Base-by-base conservation (phyloP, 108 stramenopile species). In the Ochromonas danica region DNA sequence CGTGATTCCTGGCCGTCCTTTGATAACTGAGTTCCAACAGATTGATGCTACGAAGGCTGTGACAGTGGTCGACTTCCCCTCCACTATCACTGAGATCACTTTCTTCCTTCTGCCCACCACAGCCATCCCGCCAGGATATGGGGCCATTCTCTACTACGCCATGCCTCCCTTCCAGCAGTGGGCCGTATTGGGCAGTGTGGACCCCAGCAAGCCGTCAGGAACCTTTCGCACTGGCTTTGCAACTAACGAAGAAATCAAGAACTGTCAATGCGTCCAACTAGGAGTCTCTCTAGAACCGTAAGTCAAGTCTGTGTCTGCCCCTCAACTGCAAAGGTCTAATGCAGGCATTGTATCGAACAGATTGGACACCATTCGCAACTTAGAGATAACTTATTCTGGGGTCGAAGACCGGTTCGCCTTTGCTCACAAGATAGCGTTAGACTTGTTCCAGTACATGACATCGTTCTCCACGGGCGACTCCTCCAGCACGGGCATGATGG, bases 241-340 rank as follows among this genome's bases (percentile, higher is more conserved):
- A 27, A 80, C 79, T 31, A 61, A 67, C 39, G 79, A 80, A 30
- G 67, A 30, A 33, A 33, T 80, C 25, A 2, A 10, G 41, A 31
- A 31, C 28, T 40, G 61, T 62, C 79, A 61, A 70, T 61, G 14
- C 36, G 65, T 80, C 67, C 79, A 80, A 71, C 70, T 80, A 35
- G 79, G 79, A 36, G 79, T 80, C 25, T 71, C 79, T 22, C 22
- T 80, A 70, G 79, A 80, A 71, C 40, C 62, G 79, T 80, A 70
- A 39, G 65, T 38, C 25, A 14, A 67, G 25, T 6, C 31, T 28
- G 3, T 60, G 36, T 31, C 3, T 51, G 45, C n/a, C n/a, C n/a
- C n/a, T n/a, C n/a, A n/a, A n/a, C n/a, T n/a, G n/a, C n/a, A n/a
- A n/a, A n/a, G n/a, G n/a, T n/a, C n/a, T n/a, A n/a, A n/a, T n/a